Percentiles rank a stretch among this genome's conserved stretches.
phyloP scores from a whole-genome alignment of 768 basidiomycete species.

The Rhizopogon rudus region DNA sequence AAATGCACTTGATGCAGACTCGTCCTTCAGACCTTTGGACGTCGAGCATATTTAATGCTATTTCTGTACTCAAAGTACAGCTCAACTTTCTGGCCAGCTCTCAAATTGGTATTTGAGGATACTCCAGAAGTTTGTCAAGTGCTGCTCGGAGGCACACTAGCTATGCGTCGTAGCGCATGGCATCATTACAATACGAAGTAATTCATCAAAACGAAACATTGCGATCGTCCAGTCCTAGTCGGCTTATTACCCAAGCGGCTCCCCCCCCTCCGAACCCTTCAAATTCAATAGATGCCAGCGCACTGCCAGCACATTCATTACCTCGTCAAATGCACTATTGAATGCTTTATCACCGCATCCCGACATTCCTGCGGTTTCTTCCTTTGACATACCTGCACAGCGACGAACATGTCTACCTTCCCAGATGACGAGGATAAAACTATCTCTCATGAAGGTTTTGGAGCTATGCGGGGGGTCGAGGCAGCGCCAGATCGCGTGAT shows the following conservation, averaged over 20 bases:
- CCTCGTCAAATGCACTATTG: background rate
- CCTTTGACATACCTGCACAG: background rate
- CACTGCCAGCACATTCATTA: background rate
- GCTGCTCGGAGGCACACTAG: too few species aligned
- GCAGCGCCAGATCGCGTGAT: constrained; percentile 24
- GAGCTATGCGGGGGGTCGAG: constrained; percentile 11
- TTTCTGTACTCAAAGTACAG: too few species aligned
- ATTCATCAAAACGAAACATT: too few species aligned
- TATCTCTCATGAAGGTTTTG: background rate
- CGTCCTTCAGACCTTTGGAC: too few species aligned
- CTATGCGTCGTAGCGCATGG: too few species aligned
- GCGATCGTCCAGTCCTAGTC: background rate
- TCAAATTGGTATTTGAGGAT: too few species aligned
- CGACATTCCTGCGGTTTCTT: background rate
- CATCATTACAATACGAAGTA: too few species aligned
- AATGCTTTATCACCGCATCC: background rate
- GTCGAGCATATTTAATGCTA: too few species aligned
- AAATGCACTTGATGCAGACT: too few species aligned
- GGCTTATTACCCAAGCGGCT: background rate
- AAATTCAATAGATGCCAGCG: background rate
- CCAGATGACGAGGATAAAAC: constrained; percentile 18
- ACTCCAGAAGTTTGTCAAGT: too few species aligned
- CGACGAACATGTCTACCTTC: background rate
- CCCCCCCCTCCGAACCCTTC: background rate
- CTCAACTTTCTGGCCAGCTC: too few species aligned